phyloP scores from a whole-genome alignment of 192 early-diverging fungal species.

The Entophlyctis helioformis region DNA sequence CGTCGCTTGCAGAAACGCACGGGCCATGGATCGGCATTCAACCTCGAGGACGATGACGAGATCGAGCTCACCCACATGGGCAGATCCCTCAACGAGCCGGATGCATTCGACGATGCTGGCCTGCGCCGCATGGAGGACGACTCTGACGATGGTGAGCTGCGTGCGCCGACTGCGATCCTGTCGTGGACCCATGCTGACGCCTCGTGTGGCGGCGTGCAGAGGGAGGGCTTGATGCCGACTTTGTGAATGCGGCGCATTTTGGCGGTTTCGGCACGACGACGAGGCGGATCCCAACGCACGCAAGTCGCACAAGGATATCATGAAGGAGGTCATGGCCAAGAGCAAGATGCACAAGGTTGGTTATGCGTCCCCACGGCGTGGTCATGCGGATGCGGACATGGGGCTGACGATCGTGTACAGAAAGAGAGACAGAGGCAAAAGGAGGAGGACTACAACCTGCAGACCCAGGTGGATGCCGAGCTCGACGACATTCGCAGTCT shows the following conservation, averaged over 20 bases:
- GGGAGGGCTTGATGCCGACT: conserved; percentile 51
- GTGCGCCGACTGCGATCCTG: not conserved
- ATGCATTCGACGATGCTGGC: conserved; percentile 68
- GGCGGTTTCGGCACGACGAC: conserved; percentile 92
- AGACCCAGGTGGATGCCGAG: conserved; percentile 79
- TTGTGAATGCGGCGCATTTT: conserved; percentile 68
- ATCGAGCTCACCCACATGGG: conserved; percentile 92
- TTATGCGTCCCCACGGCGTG: not conserved
- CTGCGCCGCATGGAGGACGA: conserved; percentile 38
- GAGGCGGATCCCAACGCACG: too few species aligned
- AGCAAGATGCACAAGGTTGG: conserved; percentile 86
- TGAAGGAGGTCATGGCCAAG: conserved; percentile 97
- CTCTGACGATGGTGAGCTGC: conserved; percentile 9
- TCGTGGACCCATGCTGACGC: not conserved
- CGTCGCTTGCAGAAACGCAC: conserved; percentile 14
- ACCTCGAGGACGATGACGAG: conserved; percentile 73
- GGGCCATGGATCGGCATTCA: conserved; percentile 41
- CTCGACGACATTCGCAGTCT: conserved; percentile 71
- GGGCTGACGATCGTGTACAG: conserved; percentile 10
- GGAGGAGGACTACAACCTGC: conserved; percentile 72
- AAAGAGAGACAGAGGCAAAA: conserved; percentile 79
- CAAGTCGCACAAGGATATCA: conserved; percentile 88
- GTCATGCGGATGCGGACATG: not conserved
- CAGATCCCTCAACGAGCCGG: conserved; percentile 71
- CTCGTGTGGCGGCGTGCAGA: too few species aligned